A percentile compares a stretch with the other conserved stretches of the same genome.
Conservation (phyloP, 495 filamentous ascomycete genomes). For the Aspergillus baeticus region DNA sequence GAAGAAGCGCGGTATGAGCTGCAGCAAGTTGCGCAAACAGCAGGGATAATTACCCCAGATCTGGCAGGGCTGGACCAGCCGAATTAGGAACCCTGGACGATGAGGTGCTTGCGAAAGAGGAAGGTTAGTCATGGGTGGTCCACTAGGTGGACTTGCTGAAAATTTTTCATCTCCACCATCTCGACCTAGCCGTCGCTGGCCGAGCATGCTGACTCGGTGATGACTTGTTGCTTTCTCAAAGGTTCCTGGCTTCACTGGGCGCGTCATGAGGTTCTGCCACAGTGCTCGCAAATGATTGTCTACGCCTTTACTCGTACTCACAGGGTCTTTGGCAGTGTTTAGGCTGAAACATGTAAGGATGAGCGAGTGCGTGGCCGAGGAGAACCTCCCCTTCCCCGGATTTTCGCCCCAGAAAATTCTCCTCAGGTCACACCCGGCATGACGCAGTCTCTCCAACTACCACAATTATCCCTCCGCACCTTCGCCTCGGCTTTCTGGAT, state of each 20-base stretch:
- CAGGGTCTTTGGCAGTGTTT: background rate
- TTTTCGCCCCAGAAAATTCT: constrained; percentile 12
- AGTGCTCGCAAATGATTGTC: background rate
- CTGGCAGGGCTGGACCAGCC: constrained; percentile 12
- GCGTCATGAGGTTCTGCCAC: background rate
- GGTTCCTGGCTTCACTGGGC: background rate
- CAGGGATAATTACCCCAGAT: constrained; percentile 10
- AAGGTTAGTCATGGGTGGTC: background rate
- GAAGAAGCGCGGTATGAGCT: background rate
- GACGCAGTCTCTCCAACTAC: background rate
- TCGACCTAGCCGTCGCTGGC: background rate
- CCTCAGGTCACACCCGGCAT: constrained; percentile 6
- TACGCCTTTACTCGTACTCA: background rate
- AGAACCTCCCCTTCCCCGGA: constrained; percentile 8
- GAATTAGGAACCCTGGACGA: background rate
- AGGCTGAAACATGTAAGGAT: background rate
- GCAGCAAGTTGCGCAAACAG: background rate
- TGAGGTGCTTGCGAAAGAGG: background rate
- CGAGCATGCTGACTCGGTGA: background rate
- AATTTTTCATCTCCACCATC: constrained; percentile 1
- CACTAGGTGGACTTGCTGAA: background rate
- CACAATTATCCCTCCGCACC: no score
- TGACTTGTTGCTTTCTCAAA: background rate
- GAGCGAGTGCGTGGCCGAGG: background rate
- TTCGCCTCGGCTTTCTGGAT: no score